Evolutionary conservation across 306 rosid species (phyloP), one percentile per base, ranked within the genome.

Genomic region (Arachis hypogaea): DNA sequence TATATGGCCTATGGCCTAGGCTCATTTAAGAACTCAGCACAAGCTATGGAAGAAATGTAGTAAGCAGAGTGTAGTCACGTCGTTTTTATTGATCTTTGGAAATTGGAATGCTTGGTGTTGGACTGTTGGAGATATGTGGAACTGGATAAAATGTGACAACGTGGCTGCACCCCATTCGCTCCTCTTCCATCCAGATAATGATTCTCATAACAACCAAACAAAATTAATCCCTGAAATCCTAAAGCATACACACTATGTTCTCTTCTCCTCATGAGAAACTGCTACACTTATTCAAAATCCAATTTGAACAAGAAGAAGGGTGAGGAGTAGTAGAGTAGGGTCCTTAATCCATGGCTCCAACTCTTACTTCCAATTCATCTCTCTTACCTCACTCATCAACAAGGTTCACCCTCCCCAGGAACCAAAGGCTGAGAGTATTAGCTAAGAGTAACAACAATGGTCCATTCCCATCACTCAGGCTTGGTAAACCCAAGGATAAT

Each of bases 361-460:
- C 89, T 65, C 90, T 91, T 51, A 78, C 86, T 66, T 91, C 96
- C 76, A 76, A 85, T 73, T 86, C 97, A 1, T 87, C 89, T 59
- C 83, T 88, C 71, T 70, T 88, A 44, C 67, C 82, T 75, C 4
- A 18, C 91, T 1, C 86, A 86, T 44, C 88, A 76, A 47, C 73
- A 7, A 77, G 80, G 73, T 51, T 77, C 16, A 71, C 16, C 75
- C 64, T 42, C 75, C 64, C 38, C 54, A 72, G 82, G 72, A 89
- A 63, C 83, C 67, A 66, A 5, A 78, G 85, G 76, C 73, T 86
- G 46, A 74, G 83, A 47, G 86, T 84, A 30, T 75, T 56, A 1
- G 94, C 96, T 29, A 88, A 84, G 59, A 33, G 38, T 33, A 83
- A 73, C 58, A 69, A 85, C 58, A 69, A 85, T 1, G 83, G 87